Evolutionary conservation across 108 stramenopile genomes (phyloP), one percentile per base, ranked within the genome.

Genomic region (Aurantiochytrium sp.): DNA sequence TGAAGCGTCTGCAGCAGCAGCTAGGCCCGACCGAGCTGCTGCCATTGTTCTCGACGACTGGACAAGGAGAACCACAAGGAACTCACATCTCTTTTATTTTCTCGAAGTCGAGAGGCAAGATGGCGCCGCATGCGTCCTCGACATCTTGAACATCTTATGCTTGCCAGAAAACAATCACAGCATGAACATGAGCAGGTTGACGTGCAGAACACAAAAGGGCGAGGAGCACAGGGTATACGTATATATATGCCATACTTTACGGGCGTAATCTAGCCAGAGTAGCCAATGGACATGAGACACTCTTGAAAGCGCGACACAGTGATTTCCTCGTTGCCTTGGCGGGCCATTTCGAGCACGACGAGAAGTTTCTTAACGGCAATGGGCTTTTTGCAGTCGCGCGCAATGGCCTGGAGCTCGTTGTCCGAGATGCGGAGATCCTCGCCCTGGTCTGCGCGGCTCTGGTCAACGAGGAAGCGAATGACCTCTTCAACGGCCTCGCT

Each of bases 321-420:
- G 35, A 98, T 96, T 16, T 92, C 90, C 23, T 95, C 96, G 25
- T 90, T 88, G 42, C 92, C 91, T 5, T 91, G 95, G 88, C 97
- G 95, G 21, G 99, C 99, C 99, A 99, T 99, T 92, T 98, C 97
- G 25, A 96, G 95, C 10, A 98, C 96, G 96, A 98, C 96, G 72
- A 99, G 90, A 35, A 99, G 91, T 76, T 96, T 95, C 92, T 99
- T 99, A 92, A 99, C 96, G 87, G 97, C 98, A 88, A 99, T 98
- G 0, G 98, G 97, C 87, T 97, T 95, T 21, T 92, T 92, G 89
- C 98, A 97, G 5, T 96, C 95, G 76, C 94, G 92, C 44, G 96
- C 96, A 89, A 99, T 99, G 42, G 88, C 92, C 55, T 93, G 89
- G 28, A 97, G 95, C 87, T 97, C 97, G 58, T 83, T 42, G 25